Base-by-base conservation (phyloP, 352 stramenopile species). In the Globisporangium radiosum region DNA sequence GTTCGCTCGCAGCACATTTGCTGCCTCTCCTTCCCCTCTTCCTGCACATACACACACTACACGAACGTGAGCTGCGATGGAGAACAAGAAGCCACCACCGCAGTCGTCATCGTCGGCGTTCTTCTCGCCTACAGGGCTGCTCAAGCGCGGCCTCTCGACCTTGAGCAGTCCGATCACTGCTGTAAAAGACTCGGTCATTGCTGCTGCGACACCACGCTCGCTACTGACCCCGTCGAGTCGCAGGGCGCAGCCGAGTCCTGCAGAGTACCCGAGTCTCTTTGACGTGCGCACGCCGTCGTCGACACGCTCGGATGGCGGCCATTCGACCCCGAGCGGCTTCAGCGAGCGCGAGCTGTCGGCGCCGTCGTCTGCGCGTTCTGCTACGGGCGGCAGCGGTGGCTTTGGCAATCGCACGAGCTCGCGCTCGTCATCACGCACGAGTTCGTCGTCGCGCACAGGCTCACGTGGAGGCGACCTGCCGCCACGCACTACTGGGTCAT, bases 251-350 rank as follows among this genome's bases (percentile, higher is more conserved):
- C 75, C 76, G 43, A 72, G 76, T 39, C 74, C 82, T 15, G 63
- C 63, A 17, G 75, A 90, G 66, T 90, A 90, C 70, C 78, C 82
- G 63, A 79, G 80, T 40, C 75, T 92, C 14, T 92, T 92, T 45
- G 76, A 84, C 55, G 68, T 90, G 15, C 73, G 69, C 51, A 73
- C 71, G 5, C 70, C 70, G 13, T 76, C 65, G 44, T 83, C 71
- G n/a, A 77, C 65, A 37, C 73, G 67, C 45, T 79, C 62, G 4
- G 68, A 59, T 4, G 70, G 70, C 38, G 70, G 70, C 6, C 53
- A 53, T 19, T 64, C 68, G 10, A 69, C 10, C 15, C 60, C 61
- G 33, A 51, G 25, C 47, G 57, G 6, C 55, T 69, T 15, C 6
- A 64, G 47, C 48, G 69, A 54, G 8, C 57, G 36, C 56, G 54